Base-by-base conservation (phyloP, 164 flowering plant genomes). In the Magnolia sinica region DNA sequence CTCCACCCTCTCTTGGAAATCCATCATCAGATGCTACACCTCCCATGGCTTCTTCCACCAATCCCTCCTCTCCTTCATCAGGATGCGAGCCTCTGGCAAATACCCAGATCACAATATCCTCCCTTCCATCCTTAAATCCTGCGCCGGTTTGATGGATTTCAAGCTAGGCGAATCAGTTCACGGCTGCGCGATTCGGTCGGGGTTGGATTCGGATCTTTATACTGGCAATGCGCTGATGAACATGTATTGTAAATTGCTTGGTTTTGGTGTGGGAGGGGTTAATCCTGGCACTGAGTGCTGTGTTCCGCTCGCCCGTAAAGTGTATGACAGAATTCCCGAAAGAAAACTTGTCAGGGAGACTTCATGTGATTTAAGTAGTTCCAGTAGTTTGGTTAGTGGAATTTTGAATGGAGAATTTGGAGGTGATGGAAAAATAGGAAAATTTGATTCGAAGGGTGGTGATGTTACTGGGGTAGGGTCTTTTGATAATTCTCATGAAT, bases 221-320 rank as follows among this genome's bases (percentile, higher is more conserved):
- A 91, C 94, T 0, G 87, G 92, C 13, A 96, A 96, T 88, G 96
- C 98, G 0, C 87, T 96, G 19, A 89, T 94, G 94, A 89, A 85
- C 78, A 88, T 94, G 96, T 96, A 94, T 52, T 82, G 86, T 7
- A 90, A 89, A 77, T 78, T 92, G 86, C 87, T 81, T 80, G 50
- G 52, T 11, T 70, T 76, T 71, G 76, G 50, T 31, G 73, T 7
- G 20, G 68, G 24, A 29, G 74, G 70, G 72, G 61, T 11, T 16
- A 8, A 16, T 3, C 13, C 13, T 55, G 13, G 61, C 61, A 18
- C 8, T 3, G 31, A n/a, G 20, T 5, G 6, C 59, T 10, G 7
- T 8, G 79, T 50, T 1, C 11, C 2, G 3, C 7, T 82, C 16
- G 65, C 22, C n/a, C 24, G 23, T 18, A 66, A 49, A 4, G 13